phyloP scores from a whole-genome alignment of 2,329 filamentous ascomycete genomes.

The Scedosporium apiospermum region DNA sequence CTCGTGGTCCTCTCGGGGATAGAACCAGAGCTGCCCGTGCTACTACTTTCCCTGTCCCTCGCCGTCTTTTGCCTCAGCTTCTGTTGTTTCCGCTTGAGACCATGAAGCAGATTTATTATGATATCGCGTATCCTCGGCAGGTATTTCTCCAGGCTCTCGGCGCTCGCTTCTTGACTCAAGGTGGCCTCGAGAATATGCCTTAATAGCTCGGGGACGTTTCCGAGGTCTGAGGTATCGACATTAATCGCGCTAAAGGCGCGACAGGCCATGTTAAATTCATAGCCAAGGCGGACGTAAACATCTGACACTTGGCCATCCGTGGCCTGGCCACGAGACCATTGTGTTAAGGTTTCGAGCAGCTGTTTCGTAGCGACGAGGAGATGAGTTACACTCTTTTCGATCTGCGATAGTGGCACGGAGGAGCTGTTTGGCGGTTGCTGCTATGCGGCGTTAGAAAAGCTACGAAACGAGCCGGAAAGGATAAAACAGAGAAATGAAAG shows the following conservation, averaged over 20 bases:
- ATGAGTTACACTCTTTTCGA: constrained; percentile 98
- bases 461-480: neutral
- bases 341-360: constrained; percentile 89
- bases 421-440: constrained; percentile 22
- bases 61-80: constrained; percentile 60
- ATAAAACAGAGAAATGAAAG: neutral
- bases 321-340: constrained; percentile 90
- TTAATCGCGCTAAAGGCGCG: constrained; percentile 94
- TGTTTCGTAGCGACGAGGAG: constrained; percentile 96
- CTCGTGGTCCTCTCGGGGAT: constrained; percentile 45
- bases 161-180: constrained; percentile 89
- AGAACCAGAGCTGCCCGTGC: constrained; percentile 20
- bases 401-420: constrained; percentile 78
- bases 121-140: constrained; percentile 93
- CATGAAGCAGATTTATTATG: constrained; percentile 94
- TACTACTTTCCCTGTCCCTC: constrained; percentile 40
- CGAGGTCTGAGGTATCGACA: constrained; percentile 87
- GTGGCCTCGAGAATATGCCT: constrained; percentile 91
- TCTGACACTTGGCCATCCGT: constrained; percentile 95
- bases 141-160: constrained; percentile 88
- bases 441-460: neutral
- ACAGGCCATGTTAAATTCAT: constrained; percentile 99
- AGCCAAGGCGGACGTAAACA: constrained; percentile 92
- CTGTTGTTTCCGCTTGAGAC: constrained; percentile 93
- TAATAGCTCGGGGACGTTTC: constrained; percentile 86